Percentiles rank a stretch among this genome's conserved stretches.
These are phyloP conservation scores for Pythium angustatum DNA, from an alignment of 352 stramenopile genomes.

Conservation along the genomic window DNA sequence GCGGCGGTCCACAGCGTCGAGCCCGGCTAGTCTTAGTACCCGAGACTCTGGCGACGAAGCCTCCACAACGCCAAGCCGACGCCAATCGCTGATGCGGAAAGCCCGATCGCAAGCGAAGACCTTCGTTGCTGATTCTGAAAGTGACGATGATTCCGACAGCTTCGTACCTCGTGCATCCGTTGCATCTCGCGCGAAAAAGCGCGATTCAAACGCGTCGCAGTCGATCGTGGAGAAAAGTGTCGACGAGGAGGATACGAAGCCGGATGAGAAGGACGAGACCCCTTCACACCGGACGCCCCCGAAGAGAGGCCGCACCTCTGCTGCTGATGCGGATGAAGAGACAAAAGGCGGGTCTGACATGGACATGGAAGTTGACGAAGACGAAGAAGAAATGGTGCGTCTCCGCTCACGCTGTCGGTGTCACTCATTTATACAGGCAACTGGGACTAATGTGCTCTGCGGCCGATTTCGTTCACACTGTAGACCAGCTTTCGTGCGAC, in stretches of 20 bases:
- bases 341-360: constrained; percentile 12
- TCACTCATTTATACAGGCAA: too few species aligned
- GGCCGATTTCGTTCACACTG: too few species aligned
- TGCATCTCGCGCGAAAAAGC: constrained; percentile 32
- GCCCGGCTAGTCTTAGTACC: constrained; percentile 1
- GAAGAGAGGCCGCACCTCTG: constrained; percentile 14
- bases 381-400: constrained; percentile 31
- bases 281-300: neutral
- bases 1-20: constrained; percentile 29
- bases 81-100: constrained; percentile 55
- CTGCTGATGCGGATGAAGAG: constrained; percentile 7
- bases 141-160: constrained; percentile 42
- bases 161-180: constrained; percentile 35
- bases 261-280: neutral
- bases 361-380: constrained; percentile 5
- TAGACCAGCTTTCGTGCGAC: constrained; percentile 26
- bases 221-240: constrained; percentile 1
- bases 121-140: constrained; percentile 59
- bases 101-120: constrained; percentile 41
- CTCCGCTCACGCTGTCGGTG: too few species aligned
- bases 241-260: neutral
- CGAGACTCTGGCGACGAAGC: constrained; percentile 10
- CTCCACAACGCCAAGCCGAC: constrained; percentile 35
- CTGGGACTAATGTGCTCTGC: neutral
- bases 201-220: constrained; percentile 6